Evolutionary conservation across 1,284 basidiomycete genomes (phyloP).

Genomic region (Ceratobasidium sp.): DNA sequence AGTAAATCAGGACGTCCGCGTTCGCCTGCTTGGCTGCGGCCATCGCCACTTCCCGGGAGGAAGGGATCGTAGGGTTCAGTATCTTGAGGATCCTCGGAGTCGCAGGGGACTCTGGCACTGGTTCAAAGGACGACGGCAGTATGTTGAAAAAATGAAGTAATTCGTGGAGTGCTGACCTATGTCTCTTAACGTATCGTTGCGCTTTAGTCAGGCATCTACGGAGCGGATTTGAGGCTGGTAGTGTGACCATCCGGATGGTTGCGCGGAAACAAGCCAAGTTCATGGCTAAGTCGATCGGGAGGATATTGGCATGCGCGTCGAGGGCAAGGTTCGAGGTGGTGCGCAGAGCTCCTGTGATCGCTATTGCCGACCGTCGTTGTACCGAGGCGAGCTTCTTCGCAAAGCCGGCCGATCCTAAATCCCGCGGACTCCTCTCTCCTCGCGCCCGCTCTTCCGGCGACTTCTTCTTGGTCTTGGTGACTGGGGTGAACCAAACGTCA

Average conservation of each 20-base stretch:
- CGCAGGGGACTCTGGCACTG: background rate
- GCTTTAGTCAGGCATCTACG: background rate
- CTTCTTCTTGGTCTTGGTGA: background rate
- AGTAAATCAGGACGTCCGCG: constrained; percentile 10
- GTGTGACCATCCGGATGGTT: constrained; percentile 32
- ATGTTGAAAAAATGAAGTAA: constrained; percentile 7
- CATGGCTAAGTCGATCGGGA: constrained; percentile 23
- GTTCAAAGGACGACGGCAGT: constrained; percentile 10
- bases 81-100: constrained; percentile 23
- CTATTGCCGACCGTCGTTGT: constrained; percentile 26
- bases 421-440: background rate
- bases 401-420: background rate
- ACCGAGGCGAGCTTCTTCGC: constrained; percentile 26
- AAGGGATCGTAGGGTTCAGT: background rate
- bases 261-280: constrained; percentile 5
- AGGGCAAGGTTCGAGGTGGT: constrained; percentile 43
- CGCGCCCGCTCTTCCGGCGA: constrained; percentile 7
- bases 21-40: background rate
- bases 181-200: constrained; percentile 4
- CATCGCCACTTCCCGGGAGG: background rate
- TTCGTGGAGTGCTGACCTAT: constrained; percentile 16
- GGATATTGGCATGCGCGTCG: constrained; percentile 32
- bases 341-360: constrained; percentile 46
- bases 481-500: constrained; percentile 39
- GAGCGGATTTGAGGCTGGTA: constrained; percentile 40